Conservation (phyloP, 345 rosid species). For the Noccaea bulbosa region DNA sequence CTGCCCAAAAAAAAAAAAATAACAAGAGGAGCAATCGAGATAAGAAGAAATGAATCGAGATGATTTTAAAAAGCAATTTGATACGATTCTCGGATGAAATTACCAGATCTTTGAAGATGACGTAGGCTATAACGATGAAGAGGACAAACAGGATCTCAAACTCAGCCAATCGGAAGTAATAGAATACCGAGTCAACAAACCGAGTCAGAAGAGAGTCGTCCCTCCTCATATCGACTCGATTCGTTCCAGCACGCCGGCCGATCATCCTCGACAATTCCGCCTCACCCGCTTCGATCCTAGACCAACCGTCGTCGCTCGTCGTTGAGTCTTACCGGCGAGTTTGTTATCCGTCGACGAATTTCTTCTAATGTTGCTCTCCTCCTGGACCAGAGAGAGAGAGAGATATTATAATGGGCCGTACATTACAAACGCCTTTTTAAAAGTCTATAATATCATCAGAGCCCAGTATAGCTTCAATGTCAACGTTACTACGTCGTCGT, state of each 20-base stretch:
- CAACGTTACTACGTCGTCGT: not conserved
- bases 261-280: constrained; percentile 27
- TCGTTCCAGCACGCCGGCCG: constrained; percentile 42
- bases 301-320: constrained; percentile 21
- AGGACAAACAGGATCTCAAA: constrained; percentile 46
- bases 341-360: constrained; percentile 2
- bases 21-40: constrained; percentile 12
- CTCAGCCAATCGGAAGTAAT: constrained; percentile 45
- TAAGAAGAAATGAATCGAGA: not conserved
- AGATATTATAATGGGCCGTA: constrained; percentile 9
- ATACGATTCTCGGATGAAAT: not conserved
- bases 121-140: constrained; percentile 36
- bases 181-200: constrained; percentile 43
- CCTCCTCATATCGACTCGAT: constrained; percentile 38
- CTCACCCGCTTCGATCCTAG: not conserved
- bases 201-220: constrained; percentile 43
- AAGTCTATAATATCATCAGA: not conserved
- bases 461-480: constrained; percentile 2
- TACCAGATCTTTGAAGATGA: constrained; percentile 48
- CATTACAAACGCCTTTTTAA: not conserved
- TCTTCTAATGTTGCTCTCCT: not conserved
- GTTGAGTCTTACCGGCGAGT: constrained; percentile 16
- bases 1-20: constrained; percentile 21
- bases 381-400: not conserved
- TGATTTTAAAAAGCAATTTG: not conserved